Base-by-base conservation (phyloP, 2,329 filamentous ascomycete species). In the Clarireedia paspali region DNA sequence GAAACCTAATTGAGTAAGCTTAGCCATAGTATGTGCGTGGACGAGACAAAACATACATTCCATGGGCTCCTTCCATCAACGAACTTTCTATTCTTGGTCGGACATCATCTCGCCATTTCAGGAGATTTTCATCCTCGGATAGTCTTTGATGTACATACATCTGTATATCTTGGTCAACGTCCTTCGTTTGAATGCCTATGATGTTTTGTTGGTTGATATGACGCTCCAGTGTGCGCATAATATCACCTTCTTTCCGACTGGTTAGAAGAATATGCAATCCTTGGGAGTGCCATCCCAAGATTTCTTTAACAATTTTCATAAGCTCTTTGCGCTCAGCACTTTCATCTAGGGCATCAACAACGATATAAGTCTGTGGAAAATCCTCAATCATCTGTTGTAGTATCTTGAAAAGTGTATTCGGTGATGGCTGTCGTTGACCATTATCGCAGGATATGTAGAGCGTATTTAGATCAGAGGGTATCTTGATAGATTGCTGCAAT, bases 41-140 rank as follows among this genome's bases (percentile, higher is more conserved):
- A 30, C 5, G 27, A 10, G 6, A 30, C 2, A 20, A 20, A 20
- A 6, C 27, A 7, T 62, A 70, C 67, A 69, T 69, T 53, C 67
- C 67, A 44, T 64, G 50, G 5, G 66, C 61, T 30, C 66, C 66
- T 9, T 61, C 2, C 6, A 59, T 57, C 10, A 70, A 39, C 26
- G 27, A 36, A 26, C 4, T 42, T 49, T 68, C 60, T 39, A 67
- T 68, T 17, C 64, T 17, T 9, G 50, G 6, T 7, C 46, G 38
- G 20, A 49, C 12, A 5, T 55, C 36, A n/a, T 15, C 2, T 6
- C 23, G 15, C 47, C 47, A 50, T 50, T 24, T 50, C 6, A 20
- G 15, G 14, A 50, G 24, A 6, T 24, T 7, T n/a, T n/a, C 17
- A 24, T 50, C 34, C 5, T 50, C n/a, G 2, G 17, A 17, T 14